These are phyloP conservation scores for Kokia cookei DNA, from an alignment of 441 rosid genomes.

Conservation along the genomic window DNA sequence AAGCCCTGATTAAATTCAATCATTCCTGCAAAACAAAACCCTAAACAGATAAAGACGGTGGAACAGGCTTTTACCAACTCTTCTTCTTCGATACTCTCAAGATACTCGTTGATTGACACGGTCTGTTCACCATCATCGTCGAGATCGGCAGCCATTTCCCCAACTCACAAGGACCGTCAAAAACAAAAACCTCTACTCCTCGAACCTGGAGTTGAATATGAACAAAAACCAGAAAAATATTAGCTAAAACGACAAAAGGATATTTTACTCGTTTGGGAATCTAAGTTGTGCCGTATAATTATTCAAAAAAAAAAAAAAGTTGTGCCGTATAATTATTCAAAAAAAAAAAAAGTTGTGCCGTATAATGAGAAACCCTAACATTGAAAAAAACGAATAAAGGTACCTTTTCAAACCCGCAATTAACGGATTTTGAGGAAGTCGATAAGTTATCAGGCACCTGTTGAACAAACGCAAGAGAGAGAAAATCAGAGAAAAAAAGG, in stretches of 20 bases:
- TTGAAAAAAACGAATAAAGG: neutral
- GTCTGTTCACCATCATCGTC: constrained; percentile 66
- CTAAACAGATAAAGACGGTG: neutral
- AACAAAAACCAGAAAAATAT: neutral
- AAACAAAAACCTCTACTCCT: neutral
- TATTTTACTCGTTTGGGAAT: neutral
- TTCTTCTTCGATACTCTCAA: constrained; percentile 61
- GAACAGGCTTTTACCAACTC: constrained; percentile 44
- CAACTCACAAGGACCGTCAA: neutral
- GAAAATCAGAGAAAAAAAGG: neutral
- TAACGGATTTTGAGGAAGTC: neutral
- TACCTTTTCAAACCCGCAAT: neutral
- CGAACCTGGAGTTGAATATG: neutral
- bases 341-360: neutral
- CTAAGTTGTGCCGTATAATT: neutral
- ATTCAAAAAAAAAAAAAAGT: too few relatives aligned
- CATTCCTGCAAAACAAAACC: neutral
- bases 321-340: neutral
- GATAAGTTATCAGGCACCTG: neutral
- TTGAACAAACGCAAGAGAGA: neutral
- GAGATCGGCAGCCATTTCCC: constrained; percentile 42
- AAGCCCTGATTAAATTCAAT: neutral
- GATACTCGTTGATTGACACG: constrained; percentile 62
- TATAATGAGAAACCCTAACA: constrained; percentile 1
- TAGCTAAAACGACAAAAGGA: neutral